These are phyloP conservation scores for Russula olivacea DNA, from an alignment of 768 basidiomycete genomes.

Conservation along the genomic window DNA sequence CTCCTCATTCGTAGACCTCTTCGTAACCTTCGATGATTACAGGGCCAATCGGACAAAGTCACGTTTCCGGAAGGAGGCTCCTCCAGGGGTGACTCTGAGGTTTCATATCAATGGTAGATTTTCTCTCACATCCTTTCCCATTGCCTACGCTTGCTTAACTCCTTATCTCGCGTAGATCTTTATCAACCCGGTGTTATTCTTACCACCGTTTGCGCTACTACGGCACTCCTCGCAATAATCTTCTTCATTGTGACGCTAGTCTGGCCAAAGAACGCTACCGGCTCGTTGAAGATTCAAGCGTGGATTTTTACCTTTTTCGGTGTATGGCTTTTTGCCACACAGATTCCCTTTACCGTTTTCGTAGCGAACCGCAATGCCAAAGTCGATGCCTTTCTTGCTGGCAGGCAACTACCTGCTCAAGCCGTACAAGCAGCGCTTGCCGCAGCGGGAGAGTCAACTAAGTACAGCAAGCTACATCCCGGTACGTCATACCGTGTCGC, in stretches of 20 bases:
- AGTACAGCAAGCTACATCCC: constrained; percentile 11
- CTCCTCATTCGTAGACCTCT: not conserved
- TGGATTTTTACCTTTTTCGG: constrained; percentile 39
- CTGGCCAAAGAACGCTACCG: constrained; percentile 16
- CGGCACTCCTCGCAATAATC: constrained; percentile 34
- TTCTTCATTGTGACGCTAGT: constrained; percentile 29
- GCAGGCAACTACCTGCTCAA: constrained; percentile 33
- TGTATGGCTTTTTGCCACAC: constrained; percentile 44
- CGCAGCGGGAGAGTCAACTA: constrained; percentile 1
- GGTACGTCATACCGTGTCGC: not conserved
- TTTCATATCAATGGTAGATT: constrained; percentile 21
- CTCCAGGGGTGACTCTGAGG: constrained; percentile 16
- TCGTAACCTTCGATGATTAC: not conserved
- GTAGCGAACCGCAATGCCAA: constrained; percentile 42
- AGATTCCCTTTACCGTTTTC: constrained; percentile 44
- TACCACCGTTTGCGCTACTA: constrained; percentile 28
- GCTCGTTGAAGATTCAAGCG: constrained; percentile 31
- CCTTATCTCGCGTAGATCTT: constrained; percentile 24
- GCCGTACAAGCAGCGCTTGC: constrained; percentile 33
- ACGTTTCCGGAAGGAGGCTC: constrained; percentile 1
- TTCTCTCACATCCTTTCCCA: constrained; percentile 8
- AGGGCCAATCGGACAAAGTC: constrained; percentile 21
- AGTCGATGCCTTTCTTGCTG: constrained; percentile 39
- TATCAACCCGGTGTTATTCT: constrained; percentile 22
- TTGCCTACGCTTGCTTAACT: constrained; percentile 20